phyloP scores from a whole-genome alignment of 768 basidiomycete species.

The Pleurotus sapidus region DNA sequence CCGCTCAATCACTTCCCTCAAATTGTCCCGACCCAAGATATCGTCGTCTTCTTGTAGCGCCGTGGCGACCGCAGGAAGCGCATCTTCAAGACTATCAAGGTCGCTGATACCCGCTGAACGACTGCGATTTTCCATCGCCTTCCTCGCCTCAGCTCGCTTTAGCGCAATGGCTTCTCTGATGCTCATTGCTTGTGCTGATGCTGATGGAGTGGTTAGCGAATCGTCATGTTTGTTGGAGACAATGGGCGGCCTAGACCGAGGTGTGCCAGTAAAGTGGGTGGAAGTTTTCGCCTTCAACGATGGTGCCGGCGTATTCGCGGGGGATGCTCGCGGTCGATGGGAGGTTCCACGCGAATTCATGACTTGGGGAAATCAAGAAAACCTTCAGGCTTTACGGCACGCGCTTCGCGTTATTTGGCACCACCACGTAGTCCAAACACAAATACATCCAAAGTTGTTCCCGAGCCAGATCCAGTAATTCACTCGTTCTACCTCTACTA shows the following conservation, averaged over 20 bases:
- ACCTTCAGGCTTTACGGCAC: not conserved
- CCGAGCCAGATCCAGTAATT: too few relatives aligned
- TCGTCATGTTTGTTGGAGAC: not conserved
- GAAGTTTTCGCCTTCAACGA: not conserved
- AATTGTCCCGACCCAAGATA: conserved; percentile 52
- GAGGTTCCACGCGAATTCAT: not conserved
- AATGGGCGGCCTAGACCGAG: not conserved
- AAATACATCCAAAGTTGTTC: not conserved
- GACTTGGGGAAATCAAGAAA: not conserved
- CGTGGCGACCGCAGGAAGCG: conserved; percentile 31
- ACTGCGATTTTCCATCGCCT: conserved; percentile 19
- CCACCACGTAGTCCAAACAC: not conserved
- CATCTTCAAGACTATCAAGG: conserved; percentile 47
- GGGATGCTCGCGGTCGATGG: not conserved
- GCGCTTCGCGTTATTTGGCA: conserved; percentile 4
- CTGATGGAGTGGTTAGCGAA: conserved; percentile 17
- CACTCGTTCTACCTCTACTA: not conserved
- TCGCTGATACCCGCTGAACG: conserved; percentile 30
- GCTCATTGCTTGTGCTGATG: conserved; percentile 36
- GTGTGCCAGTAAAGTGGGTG: not conserved
- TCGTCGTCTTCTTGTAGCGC: conserved; percentile 46
- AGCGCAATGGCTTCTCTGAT: conserved; percentile 79
- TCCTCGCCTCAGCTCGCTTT: conserved; percentile 77
- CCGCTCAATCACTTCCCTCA: conserved; percentile 75
- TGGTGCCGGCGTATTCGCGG: not conserved